Percentiles rank a stretch among this genome's conserved stretches.
Conservation (phyloP, 495 filamentous ascomycete species). For the Tuber magnatum region DNA sequence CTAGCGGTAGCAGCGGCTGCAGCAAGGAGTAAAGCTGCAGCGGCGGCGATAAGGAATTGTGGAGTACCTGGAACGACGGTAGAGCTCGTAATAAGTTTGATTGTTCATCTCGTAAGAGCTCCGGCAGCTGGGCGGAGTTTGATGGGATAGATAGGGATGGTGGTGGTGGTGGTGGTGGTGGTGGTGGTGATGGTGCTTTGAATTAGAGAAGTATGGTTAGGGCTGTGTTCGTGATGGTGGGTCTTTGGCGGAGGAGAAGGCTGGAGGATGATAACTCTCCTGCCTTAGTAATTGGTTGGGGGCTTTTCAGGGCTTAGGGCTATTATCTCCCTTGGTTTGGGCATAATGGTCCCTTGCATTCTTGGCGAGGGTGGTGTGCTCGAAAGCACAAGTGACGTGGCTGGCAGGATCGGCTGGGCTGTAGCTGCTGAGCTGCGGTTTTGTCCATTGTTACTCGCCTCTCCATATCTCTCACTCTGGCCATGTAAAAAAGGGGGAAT, state of each 20-base stretch:
- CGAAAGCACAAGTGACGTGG: constrained; percentile 1
- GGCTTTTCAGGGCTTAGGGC: background rate
- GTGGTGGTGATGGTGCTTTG: background rate
- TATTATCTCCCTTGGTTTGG: background rate
- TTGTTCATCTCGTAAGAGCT: constrained; percentile 27
- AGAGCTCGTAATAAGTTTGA: constrained; percentile 83
- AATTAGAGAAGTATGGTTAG: background rate
- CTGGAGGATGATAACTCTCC: background rate
- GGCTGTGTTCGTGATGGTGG: background rate
- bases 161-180: background rate
- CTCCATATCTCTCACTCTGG: background rate
- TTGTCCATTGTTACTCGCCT: background rate
- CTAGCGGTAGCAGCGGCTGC: constrained; percentile 29
- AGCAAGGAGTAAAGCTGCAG: constrained; percentile 31
- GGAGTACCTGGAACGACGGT: constrained; percentile 87
- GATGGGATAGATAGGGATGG: background rate
- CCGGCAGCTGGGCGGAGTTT: background rate
- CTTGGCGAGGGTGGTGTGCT: background rate
- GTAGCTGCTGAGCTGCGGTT: background rate
- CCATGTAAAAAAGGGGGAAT: background rate
- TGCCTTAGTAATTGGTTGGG: background rate
- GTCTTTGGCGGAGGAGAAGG: background rate
- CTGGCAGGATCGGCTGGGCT: background rate
- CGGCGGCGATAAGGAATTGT: constrained; percentile 24
- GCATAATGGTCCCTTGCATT: background rate